phyloP scores from a whole-genome alignment of 1,284 basidiomycete genomes.

The Cystobasidium slooffiae region DNA sequence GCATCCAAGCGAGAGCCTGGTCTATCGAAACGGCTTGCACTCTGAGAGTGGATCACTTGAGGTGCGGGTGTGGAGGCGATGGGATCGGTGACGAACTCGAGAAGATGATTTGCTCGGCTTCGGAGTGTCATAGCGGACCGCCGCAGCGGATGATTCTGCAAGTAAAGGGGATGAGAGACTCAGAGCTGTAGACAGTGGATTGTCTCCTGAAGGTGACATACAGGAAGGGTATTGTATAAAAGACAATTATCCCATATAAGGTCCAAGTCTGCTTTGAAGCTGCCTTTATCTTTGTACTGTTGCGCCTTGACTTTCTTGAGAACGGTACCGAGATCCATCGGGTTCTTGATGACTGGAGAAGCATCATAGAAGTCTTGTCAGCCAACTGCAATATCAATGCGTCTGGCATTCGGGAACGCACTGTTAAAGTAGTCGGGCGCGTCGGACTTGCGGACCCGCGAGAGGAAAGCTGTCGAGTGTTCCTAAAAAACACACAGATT shows the following conservation, averaged over 20 bases:
- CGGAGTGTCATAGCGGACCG: slow-evolving; percentile 75
- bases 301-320: slow-evolving; percentile 87
- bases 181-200: background rate
- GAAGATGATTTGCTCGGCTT: slow-evolving; percentile 76
- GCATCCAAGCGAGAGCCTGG: slow-evolving; percentile 36
- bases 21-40: slow-evolving; percentile 6
- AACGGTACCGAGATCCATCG: slow-evolving; percentile 95
- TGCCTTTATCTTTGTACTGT: slow-evolving; percentile 87
- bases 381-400: background rate
- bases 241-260: slow-evolving; percentile 97
- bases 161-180: background rate
- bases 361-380: slow-evolving; percentile 19
- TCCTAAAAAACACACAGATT: slow-evolving; percentile 62
- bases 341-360: slow-evolving; percentile 74
- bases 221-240: slow-evolving; percentile 87
- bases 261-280: slow-evolving; percentile 91
- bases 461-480: slow-evolving; percentile 69
- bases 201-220: slow-evolving; percentile 58
- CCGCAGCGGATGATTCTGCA: slow-evolving; percentile 75
- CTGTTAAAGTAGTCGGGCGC: slow-evolving; percentile 88
- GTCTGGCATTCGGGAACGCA: slow-evolving; percentile 55
- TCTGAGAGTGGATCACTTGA: slow-evolving; percentile 7
- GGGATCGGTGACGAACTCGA: slow-evolving; percentile 85
- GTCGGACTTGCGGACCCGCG: slow-evolving; percentile 82
- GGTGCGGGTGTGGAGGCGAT: slow-evolving; percentile 20